phyloP scores from a whole-genome alignment of 208 protist species.

The Leishmania guyanensis region DNA sequence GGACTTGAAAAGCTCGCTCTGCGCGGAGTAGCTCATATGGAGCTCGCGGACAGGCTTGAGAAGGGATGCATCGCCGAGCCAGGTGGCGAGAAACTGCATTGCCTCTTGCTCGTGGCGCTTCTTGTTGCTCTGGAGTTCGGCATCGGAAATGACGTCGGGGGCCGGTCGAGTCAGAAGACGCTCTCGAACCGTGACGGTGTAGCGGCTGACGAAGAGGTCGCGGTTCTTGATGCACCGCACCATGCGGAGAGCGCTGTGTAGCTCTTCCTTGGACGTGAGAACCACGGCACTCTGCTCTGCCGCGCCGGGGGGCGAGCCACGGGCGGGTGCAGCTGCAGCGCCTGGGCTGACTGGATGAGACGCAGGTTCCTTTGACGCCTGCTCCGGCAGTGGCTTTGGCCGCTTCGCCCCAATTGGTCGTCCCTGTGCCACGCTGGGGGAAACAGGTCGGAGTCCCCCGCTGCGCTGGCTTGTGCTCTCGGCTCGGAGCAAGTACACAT shows the following conservation, averaged over 20 bases:
- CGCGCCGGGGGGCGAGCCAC: background rate
- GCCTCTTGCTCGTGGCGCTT: slow-evolving; percentile 34
- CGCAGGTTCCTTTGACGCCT: background rate
- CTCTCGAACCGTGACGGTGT: slow-evolving; percentile 34
- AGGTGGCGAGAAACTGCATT: slow-evolving; percentile 34
- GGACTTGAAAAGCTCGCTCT: slow-evolving; percentile 11
- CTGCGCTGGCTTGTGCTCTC: slow-evolving; percentile 16
- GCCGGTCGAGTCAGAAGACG: slow-evolving; percentile 37
- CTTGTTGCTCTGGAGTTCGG: slow-evolving; percentile 29
- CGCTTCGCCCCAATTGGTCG: slow-evolving; percentile 1
- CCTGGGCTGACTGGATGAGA: background rate
- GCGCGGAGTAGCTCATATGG: slow-evolving; percentile 12
- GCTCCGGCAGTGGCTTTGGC: background rate
- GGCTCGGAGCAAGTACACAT: slow-evolving; percentile 32
- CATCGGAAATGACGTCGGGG: slow-evolving; percentile 22
- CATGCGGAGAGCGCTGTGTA: slow-evolving; percentile 43
- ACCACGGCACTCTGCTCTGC: slow-evolving; percentile 16
- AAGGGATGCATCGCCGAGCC: slow-evolving; percentile 20
- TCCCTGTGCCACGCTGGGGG: background rate
- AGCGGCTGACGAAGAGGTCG: slow-evolving; percentile 37
- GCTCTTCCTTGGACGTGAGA: slow-evolving; percentile 29
- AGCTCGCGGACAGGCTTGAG: slow-evolving; percentile 24
- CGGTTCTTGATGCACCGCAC: slow-evolving; percentile 29
- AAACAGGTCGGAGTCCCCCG: slow-evolving; percentile 3
- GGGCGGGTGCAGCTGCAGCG: background rate